Conservation (phyloP, 2,329 filamentous ascomycete species). For the Orbilia quercus region DNA sequence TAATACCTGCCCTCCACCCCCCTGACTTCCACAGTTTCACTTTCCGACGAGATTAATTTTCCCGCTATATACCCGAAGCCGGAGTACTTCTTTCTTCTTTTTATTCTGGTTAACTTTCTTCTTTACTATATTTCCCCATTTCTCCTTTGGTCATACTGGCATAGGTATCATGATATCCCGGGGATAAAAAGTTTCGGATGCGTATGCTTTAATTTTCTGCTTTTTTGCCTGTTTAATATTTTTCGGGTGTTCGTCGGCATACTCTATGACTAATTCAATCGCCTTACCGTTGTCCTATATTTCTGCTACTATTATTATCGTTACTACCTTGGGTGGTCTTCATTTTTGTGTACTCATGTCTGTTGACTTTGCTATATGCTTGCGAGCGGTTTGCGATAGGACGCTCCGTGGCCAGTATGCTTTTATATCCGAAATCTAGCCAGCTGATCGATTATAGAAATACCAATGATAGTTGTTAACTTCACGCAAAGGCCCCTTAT, state of each 20-base stretch:
- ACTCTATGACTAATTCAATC: neutral
- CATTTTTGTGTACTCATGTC: neutral
- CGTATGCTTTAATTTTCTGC: conserved; percentile 19
- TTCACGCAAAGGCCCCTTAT: neutral
- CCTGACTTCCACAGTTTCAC: neutral
- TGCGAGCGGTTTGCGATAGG: neutral
- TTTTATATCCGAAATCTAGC: neutral
- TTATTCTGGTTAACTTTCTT: conserved; percentile 1
- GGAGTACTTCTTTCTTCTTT: conserved; percentile 21
- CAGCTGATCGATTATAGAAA: neutral
- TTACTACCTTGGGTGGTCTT: neutral
- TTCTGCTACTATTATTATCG: neutral
- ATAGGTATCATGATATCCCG: conserved; percentile 36
- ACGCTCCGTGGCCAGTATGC: neutral
- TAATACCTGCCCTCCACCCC: conserved; percentile 4
- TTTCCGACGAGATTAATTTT: too few relatives aligned
- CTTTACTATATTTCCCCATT: neutral
- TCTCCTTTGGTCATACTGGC: conserved; percentile 8
- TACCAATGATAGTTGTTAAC: neutral
- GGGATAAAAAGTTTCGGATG: conserved; percentile 48
- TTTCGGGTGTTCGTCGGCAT: conserved; percentile 20
- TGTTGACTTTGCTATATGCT: neutral
- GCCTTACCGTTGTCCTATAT: neutral
- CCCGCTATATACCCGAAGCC: conserved; percentile 9
- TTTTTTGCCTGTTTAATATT: neutral